Evolutionary conservation across 1,284 basidiomycete species (phyloP).

Genomic region (Sanguinoderma infundibulare): DNA sequence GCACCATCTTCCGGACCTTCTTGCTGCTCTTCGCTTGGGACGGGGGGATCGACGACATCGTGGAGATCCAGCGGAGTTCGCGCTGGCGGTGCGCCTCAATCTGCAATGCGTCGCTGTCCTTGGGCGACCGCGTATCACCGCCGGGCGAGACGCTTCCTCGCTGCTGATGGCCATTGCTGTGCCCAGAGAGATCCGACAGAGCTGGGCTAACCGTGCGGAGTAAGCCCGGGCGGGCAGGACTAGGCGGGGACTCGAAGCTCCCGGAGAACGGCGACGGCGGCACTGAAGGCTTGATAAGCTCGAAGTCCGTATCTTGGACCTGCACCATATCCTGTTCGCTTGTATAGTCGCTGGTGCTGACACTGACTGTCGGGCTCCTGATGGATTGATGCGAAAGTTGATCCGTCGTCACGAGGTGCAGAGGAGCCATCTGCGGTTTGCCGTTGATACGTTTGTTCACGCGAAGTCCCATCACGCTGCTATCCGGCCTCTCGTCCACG

Average conservation of each 20-base stretch:
- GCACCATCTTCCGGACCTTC: conserved; percentile 81
- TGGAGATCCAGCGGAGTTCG: conserved; percentile 75
- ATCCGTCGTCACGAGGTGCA: conserved; percentile 20
- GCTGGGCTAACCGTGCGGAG: conserved; percentile 56
- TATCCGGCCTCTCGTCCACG: conserved; percentile 5
- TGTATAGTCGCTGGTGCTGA: conserved; percentile 37
- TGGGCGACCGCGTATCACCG: conserved; percentile 8
- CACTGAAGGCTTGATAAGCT: conserved; percentile 67
- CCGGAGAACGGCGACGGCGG: conserved; percentile 46
- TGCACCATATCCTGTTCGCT: conserved; percentile 57
- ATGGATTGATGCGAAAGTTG: conserved; percentile 11
- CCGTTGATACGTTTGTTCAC: conserved; percentile 15
- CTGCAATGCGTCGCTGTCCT: neutral
- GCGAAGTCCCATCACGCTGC: conserved; percentile 13
- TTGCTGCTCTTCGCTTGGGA: conserved; percentile 78
- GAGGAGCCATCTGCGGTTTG: conserved; percentile 17
- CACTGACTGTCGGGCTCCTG: conserved; percentile 39
- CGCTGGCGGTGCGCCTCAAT: conserved; percentile 75
- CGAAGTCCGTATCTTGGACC: conserved; percentile 80
- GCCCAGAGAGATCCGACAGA: conserved; percentile 44
- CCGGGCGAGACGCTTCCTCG: conserved; percentile 6
- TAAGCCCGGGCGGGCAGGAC: conserved; percentile 33
- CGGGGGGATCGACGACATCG: conserved; percentile 67
- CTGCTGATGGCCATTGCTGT: conserved; percentile 12
- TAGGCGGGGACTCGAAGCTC: conserved; percentile 51